Evolutionary conservation across 2,329 filamentous ascomycete species (phyloP).

Genomic region (Epicoccum sorghinum): DNA sequence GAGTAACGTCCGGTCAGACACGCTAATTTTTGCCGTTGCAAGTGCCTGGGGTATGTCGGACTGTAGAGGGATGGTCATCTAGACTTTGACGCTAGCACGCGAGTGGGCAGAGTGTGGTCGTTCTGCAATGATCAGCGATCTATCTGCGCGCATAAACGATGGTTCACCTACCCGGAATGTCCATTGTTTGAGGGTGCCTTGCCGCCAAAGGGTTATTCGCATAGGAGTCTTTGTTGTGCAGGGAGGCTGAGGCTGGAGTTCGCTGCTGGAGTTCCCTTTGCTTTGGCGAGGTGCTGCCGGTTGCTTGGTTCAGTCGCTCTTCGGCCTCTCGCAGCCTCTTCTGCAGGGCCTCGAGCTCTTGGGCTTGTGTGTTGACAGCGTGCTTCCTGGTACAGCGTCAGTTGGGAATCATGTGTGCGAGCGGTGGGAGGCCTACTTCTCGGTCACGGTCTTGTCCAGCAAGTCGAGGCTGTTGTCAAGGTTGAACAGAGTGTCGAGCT

Average conservation of each 20-base stretch:
- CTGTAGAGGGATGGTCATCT: conserved; percentile 1
- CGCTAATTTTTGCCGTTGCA: conserved; percentile 3
- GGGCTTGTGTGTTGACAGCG: conserved; percentile 72
- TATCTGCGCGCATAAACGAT: no score
- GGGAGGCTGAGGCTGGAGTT: conserved; percentile 29
- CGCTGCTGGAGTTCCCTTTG: conserved; percentile 40
- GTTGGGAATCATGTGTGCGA: background rate
- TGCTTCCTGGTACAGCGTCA: conserved; percentile 68
- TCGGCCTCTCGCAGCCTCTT: conserved; percentile 84
- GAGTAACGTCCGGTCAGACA: conserved; percentile 10
- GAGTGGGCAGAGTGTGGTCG: conserved; percentile 18
- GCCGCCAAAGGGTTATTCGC: conserved; percentile 30
- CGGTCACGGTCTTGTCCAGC: conserved; percentile 75
- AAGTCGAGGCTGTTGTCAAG: conserved; percentile 79
- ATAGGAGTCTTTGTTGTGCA: conserved; percentile 32
- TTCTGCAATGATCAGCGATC: conserved; percentile 6
- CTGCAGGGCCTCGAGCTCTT: conserved; percentile 86
- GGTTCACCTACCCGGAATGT: conserved; percentile 8
- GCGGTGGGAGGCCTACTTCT: conserved; percentile 70
- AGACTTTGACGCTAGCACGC: conserved; percentile 19
- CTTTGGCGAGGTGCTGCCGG: conserved; percentile 38
- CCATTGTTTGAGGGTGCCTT: conserved; percentile 16
- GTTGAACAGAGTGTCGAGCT: conserved; percentile 87
- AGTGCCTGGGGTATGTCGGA: conserved; percentile 14
- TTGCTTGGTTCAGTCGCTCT: conserved; percentile 64